Evolutionary conservation across 495 filamentous ascomycete species (phyloP), one percentile per base, ranked within the genome.

Genomic region (Neurospora sp.): DNA sequence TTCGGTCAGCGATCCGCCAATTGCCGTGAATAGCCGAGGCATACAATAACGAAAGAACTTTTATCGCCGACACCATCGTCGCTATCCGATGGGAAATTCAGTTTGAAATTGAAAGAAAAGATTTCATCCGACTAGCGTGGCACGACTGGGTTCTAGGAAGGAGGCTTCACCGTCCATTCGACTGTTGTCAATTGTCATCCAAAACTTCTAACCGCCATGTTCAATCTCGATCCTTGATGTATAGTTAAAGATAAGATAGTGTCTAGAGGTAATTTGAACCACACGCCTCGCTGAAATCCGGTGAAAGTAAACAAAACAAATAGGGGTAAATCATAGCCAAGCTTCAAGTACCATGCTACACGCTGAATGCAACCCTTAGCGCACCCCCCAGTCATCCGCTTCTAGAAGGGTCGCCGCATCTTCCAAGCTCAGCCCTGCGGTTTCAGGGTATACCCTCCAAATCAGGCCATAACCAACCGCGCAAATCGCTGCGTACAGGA

Each of bases 371-470:
- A 46, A 37, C 71, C 31, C 44, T 79, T 79, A 83, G 72, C 82
- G 81, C 6, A 93, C 89, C 4, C 93, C 93, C 91, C 92, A 96
- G 6, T 89, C 69, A 23, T 83, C 92, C 72, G 91, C 83, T 74
- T 88, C 90, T 73, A 97, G 84, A 71, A 97, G 82, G 20, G 81
- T 86, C 70, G 92, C 90, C 46, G 93, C 91, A 79, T 95, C 92
- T 84, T 97, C 94, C 35, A 97, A 85, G 72, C 88, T 89, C 76
- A 97, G 79, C 0, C 94, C 92, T 59, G 88, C 91, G 74, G 93
- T 95, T 82, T 97, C 94, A 1, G 93, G 94, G 81, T 97, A 97
- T 44, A 93, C 90, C 41, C 77, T 78, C 87, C 90, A 92, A 18
- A 93, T 86, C 40, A 83, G 84, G 41, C 87, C 72, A 87, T 91